Evolutionary conservation across 208 protist genomes (phyloP).

Genomic region (Trypanosoma scelopori): DNA sequence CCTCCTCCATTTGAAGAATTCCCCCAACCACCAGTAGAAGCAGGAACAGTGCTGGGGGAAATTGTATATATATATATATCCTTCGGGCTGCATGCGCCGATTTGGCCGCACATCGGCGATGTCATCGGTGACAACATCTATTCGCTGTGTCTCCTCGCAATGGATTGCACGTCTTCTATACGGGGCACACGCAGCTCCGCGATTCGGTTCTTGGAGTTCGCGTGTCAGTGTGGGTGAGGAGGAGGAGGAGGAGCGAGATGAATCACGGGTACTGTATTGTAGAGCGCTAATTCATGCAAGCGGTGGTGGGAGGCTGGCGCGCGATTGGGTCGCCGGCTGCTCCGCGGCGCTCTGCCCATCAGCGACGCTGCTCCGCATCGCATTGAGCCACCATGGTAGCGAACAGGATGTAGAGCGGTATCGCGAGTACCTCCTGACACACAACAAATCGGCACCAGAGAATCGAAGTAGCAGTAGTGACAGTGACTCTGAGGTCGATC

Average conservation of each 20-base stretch:
- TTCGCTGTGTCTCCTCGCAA: conserved; percentile 9
- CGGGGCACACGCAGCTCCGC: conserved; percentile 44
- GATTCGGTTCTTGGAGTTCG: conserved; percentile 46
- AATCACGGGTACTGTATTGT: conserved; percentile 64
- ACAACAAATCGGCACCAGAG: background rate
- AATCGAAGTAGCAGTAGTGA: conserved; percentile 2
- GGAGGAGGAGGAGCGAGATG: background rate
- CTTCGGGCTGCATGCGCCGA: background rate
- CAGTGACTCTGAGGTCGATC: background rate
- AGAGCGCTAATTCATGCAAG: conserved; percentile 75
- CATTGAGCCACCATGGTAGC: conserved; percentile 63
- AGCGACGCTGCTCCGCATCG: conserved; percentile 46
- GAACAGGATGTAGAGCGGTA: conserved; percentile 55
- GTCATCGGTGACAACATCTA: background rate
- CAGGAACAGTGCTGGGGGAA: background rate
- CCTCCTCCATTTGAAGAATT: too few relatives aligned
- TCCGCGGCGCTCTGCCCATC: conserved; percentile 47
- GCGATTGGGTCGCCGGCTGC: conserved; percentile 82
- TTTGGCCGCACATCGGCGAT: background rate
- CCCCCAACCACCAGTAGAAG: background rate
- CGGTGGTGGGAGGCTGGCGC: conserved; percentile 56
- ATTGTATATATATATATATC: conserved; percentile 8
- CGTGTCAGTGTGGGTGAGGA: conserved; percentile 30
- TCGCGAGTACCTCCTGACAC: conserved; percentile 44
- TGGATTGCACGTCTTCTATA: conserved; percentile 62